Percentiles rank a stretch among this genome's conserved stretches.
Evolutionary conservation across 2,329 filamentous ascomycete genomes (phyloP).

Genomic region (Fusarium sp.): DNA sequence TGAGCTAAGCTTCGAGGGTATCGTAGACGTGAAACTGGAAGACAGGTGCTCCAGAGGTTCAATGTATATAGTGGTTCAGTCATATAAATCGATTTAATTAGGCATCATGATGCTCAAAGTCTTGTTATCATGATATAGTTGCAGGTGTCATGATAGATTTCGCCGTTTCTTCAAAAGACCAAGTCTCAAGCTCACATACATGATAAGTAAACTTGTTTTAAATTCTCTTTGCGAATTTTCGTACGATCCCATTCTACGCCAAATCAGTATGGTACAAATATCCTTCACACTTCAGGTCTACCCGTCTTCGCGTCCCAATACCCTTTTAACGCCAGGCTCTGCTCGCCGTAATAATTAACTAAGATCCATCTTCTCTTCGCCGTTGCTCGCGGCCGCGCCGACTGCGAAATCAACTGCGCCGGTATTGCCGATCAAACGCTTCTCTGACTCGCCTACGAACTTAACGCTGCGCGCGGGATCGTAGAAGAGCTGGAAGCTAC

Average conservation of each 20-base stretch:
- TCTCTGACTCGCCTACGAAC: conserved; percentile 91
- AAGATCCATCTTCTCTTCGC: conserved; percentile 64
- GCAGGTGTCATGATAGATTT: neutral
- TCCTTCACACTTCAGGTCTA: conserved; percentile 38
- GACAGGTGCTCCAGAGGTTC: no score
- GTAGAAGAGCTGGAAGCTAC: conserved; percentile 94
- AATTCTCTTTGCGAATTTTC: conserved; percentile 33
- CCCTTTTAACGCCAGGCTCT: conserved; percentile 52
- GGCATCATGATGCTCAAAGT: neutral
- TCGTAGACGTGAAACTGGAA: neutral
- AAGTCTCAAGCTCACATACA: conserved; percentile 18
- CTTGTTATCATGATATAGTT: neutral
- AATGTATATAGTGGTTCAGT: neutral
- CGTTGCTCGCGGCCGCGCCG: conserved; percentile 39
- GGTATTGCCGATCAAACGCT: conserved; percentile 89
- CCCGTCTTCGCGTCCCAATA: conserved; percentile 38
- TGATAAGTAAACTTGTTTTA: conserved; percentile 26
- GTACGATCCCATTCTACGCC: conserved; percentile 46
- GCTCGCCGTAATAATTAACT: conserved; percentile 53
- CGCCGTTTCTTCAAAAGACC: neutral
- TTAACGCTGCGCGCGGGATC: conserved; percentile 89
- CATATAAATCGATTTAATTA: no score
- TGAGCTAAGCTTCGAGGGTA: neutral
- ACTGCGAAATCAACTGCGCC: conserved; percentile 80
- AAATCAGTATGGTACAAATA: conserved; percentile 51